Evolutionary conservation across 148 eudicot genomes (phyloP).

Genomic region (Silene latifolia): DNA sequence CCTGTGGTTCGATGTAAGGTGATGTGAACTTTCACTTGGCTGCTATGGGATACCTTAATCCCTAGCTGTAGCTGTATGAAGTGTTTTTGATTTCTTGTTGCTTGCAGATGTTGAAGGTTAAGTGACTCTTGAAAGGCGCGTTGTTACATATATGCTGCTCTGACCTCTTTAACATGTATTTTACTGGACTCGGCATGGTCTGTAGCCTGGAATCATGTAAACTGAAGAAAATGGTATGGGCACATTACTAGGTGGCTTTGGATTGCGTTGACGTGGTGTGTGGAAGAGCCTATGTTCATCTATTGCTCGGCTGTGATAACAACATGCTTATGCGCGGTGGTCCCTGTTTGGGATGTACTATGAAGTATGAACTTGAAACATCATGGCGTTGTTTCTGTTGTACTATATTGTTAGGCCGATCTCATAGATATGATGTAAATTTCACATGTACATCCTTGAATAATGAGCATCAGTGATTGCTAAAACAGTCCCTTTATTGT

Average conservation of each 20-base stretch:
- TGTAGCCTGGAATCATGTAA: background rate
- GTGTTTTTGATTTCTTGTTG: background rate
- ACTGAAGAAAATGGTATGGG: background rate
- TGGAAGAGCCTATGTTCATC: background rate
- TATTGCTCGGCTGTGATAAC: too few relatives aligned
- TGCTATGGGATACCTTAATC: too few relatives aligned
- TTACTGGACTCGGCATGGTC: background rate
- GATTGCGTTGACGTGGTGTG: background rate
- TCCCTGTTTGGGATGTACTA: too few relatives aligned
- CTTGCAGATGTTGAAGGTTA: background rate
- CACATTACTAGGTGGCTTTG: background rate
- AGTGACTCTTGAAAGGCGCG: background rate
- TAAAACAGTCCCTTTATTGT: too few relatives aligned
- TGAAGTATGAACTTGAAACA: too few relatives aligned
- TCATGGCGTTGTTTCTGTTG: too few relatives aligned
- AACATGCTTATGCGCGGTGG: background rate
- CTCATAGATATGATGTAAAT: background rate
- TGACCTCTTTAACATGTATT: background rate
- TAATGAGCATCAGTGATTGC: too few relatives aligned
- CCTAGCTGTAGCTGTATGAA: background rate
- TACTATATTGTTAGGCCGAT: background rate
- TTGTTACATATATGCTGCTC: background rate
- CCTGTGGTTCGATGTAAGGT: too few relatives aligned
- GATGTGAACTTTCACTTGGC: too few relatives aligned
- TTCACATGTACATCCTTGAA: background rate